A percentile compares a stretch with the other conserved stretches of the same genome.
phyloP scores from a whole-genome alignment of 225 moss, liverwort and hornwort species.

The Climacium dendroides region DNA sequence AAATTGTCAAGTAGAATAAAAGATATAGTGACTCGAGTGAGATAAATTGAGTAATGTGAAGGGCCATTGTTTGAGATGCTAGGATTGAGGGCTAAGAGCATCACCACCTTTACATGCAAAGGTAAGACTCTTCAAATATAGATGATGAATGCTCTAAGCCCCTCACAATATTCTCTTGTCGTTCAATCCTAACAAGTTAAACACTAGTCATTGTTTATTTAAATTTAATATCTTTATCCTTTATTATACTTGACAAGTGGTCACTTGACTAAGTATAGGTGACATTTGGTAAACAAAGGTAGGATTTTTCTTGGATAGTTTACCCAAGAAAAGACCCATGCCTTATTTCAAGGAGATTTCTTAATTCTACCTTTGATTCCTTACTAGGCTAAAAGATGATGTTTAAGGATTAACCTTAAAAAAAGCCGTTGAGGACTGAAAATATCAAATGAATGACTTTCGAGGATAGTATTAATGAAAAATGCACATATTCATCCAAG shows the following conservation, averaged over 20 bases:
- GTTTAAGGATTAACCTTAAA: neutral
- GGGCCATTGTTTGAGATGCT: accelerated
- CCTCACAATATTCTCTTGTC: neutral
- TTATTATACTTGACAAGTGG: neutral
- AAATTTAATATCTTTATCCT: neutral
- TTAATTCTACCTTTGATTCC: accelerated
- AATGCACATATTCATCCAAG: neutral
- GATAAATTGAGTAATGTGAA: neutral
- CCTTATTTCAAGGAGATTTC: neutral
- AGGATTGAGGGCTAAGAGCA: neutral
- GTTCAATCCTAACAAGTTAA: too few relatives aligned
- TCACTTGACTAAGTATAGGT: neutral
- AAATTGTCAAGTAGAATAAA: neutral
- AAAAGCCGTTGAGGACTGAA: neutral
- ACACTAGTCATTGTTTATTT: neutral
- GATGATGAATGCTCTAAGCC: accelerated
- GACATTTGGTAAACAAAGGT: neutral
- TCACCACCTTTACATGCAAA: accelerated
- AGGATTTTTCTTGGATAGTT: too few relatives aligned
- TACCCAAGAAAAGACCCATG: too few relatives aligned
- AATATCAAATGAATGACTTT: neutral
- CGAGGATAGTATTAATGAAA: neutral
- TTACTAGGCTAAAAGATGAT: accelerated
- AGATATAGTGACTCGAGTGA: accelerated
- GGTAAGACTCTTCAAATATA: neutral